Conservation (phyloP, 768 basidiomycete species). For the Kwoniella bestiolae region DNA sequence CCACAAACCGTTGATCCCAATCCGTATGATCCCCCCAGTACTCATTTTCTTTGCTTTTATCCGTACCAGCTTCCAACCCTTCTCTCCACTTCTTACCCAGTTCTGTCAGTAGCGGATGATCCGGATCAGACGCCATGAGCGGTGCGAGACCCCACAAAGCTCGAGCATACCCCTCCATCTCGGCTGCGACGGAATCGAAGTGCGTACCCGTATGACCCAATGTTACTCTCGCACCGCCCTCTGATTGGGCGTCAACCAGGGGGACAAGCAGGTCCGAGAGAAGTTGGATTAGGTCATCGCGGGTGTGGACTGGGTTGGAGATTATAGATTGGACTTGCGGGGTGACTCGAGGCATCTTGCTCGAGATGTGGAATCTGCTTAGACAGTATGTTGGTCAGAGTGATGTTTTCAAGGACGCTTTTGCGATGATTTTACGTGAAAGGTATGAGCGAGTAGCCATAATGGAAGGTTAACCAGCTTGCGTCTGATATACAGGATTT, state of each 20-base stretch:
- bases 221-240: constrained; percentile 33
- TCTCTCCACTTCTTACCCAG: constrained; percentile 61
- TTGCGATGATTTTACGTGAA: no score
- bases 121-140: constrained; percentile 33
- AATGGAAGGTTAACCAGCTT: no score
- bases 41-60: constrained; percentile 65
- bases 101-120: constrained; percentile 23
- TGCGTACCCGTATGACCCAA: constrained; percentile 41
- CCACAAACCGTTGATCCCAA: constrained; percentile 78
- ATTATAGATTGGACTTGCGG: constrained; percentile 29
- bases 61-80: constrained; percentile 69
- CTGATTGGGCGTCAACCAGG: constrained; percentile 24
- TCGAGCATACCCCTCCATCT: constrained; percentile 44
- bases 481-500: no score
- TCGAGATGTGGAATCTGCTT: no score
- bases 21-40: constrained; percentile 76
- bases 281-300: constrained; percentile 33
- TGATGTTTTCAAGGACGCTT: no score
- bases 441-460: no score
- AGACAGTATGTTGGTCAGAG: no score
- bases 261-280: constrained; percentile 37
- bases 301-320: constrained; percentile 38
- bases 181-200: constrained; percentile 42
- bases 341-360: no score
- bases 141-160: constrained; percentile 44